phyloP scores from a whole-genome alignment of 257 asterid species.

The Fraxinus cuspidata region DNA sequence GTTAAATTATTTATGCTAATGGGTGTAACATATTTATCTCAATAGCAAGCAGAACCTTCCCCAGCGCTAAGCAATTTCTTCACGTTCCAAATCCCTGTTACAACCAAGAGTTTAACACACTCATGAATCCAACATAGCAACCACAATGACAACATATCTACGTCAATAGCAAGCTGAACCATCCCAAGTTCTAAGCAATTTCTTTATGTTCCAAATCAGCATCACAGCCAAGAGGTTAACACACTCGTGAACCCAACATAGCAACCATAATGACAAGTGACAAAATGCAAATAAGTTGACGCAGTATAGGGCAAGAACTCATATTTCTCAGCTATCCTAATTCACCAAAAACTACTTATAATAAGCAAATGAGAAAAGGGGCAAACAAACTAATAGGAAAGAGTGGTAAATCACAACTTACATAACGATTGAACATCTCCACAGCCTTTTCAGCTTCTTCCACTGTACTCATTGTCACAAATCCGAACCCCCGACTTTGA shows the following conservation, averaged over 20 bases:
- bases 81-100: not conserved
- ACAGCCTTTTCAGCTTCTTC: conserved; percentile 91
- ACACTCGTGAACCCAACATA: not conserved
- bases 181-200: not conserved
- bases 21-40: not conserved
- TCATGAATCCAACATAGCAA: too few species aligned
- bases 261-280: not conserved
- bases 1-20: not conserved
- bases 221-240: not conserved
- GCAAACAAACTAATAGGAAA: not conserved
- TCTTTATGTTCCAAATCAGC: not conserved
- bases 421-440: conserved; percentile 63
- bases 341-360: not conserved
- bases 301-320: not conserved
- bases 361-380: not conserved
- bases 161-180: not conserved
- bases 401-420: conserved; percentile 34
- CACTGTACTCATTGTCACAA: conserved; percentile 80
- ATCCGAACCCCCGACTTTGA: conserved; percentile 88
- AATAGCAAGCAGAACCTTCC: not conserved
- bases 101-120: not conserved
- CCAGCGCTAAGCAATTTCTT: not conserved
- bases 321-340: not conserved
- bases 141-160: not conserved
- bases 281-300: not conserved